Conservation (phyloP, 495 filamentous ascomycete species). For the Endocarpon pusillum region DNA sequence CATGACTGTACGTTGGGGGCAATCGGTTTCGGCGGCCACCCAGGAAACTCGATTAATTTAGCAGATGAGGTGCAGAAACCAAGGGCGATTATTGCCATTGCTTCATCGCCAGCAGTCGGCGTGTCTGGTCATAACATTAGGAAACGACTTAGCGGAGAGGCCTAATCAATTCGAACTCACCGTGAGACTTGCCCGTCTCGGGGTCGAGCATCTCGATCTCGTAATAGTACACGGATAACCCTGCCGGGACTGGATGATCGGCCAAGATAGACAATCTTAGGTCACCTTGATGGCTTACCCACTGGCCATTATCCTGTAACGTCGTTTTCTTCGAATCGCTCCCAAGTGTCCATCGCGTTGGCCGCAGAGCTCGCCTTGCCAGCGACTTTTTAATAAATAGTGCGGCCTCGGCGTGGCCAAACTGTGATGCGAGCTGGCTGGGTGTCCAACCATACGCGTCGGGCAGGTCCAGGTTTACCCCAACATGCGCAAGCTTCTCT, state of each 20-base stretch:
- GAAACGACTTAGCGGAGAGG: neutral
- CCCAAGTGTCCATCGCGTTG: too few species aligned
- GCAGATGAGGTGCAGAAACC: constrained; percentile 1
- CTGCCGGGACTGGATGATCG: constrained; percentile 5
- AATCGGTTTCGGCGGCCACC: neutral
- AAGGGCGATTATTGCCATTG: constrained; percentile 3
- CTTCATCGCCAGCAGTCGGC: too few species aligned
- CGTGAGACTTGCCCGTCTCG: constrained; percentile 3
- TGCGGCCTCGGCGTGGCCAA: too few species aligned
- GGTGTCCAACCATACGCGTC: too few species aligned
- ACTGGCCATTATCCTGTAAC: too few species aligned
- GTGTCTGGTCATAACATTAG: too few species aligned
- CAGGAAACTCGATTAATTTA: neutral
- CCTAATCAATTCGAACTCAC: neutral
- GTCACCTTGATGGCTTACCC: constrained; percentile 3
- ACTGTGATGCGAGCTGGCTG: too few species aligned
- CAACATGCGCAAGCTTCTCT: too few species aligned
- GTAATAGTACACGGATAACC: constrained; percentile 4
- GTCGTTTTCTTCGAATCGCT: too few species aligned
- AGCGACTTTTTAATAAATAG: too few species aligned
- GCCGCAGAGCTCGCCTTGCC: too few species aligned
- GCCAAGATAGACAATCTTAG: constrained; percentile 1
- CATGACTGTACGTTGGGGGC: constrained; percentile 5
- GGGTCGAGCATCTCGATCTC: constrained; percentile 4
- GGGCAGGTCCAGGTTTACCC: too few species aligned